Evolutionary conservation across 2,329 filamentous ascomycete species (phyloP), one percentile per base, ranked within the genome.

Genomic region (Sordariomycetes sp.): DNA sequence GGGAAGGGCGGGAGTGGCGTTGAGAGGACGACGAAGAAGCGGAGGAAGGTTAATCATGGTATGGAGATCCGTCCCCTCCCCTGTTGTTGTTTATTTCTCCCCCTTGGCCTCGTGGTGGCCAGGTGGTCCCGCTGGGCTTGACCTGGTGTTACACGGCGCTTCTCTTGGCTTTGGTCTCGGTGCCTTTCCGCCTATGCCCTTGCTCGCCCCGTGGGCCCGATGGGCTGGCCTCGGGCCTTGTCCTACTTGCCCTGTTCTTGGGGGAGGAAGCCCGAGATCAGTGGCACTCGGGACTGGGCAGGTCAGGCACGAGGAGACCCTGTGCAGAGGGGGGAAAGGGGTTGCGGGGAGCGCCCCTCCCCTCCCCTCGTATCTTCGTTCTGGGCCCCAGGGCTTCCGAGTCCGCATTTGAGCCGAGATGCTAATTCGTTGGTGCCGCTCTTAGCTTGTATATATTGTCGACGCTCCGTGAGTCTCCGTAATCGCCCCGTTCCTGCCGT

Each of bases 11-110:
- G 28, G 43, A 25, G 22, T 32, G 25, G 25, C 28, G 12, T 10
- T 18, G 61, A 62, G 56, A 43, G 59, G 6, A 54, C 55, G 5
- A 85, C 87, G 54, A 92, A 90, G 77, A 92, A 91, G 79, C 82
- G 89, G 75, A 87, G 89, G 78, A 93, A 93, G 77, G 89, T 93
- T 65, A 92, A 91, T 77, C 89, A 93, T 76, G 89, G 89, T 92
- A 83, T 76, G 85, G 40, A 18, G 10, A 16, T 46, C 40, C 18
- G 10, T 16, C 58, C 18, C 32, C 24, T 3, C 16, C 46, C 35
- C 20, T 24, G 37, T 34, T 52, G 73, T 65, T 37, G 12, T 25
- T 52, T 37, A 2, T 18, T 40, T 53, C 37, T 34, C 35, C 43
- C 22, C 48, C n/a, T 25, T 7, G 4, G 18, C 20, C 5, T 20